These are phyloP conservation scores for Tetrahymena thermophila DNA, from an alignment of 73 alveolate genomes.

Conservation along the genomic window DNA sequence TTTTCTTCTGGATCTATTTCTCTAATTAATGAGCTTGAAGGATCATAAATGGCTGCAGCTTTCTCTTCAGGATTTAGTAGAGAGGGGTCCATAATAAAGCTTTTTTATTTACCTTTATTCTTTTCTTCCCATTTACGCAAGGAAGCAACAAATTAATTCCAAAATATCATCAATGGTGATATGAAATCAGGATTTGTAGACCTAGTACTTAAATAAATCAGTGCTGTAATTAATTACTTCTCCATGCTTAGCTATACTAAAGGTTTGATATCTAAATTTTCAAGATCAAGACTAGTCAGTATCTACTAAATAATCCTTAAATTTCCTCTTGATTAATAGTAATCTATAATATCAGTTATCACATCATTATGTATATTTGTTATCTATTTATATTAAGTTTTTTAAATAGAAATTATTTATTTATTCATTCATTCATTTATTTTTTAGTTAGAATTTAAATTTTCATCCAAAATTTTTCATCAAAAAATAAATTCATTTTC, in stretches of 20 bases:
- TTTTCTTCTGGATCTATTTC: background rate
- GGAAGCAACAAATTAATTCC: background rate
- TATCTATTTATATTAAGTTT: too few species aligned
- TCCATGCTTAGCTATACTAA: background rate
- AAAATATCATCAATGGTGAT: background rate
- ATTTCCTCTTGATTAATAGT: background rate
- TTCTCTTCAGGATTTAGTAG: background rate
- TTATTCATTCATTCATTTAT: too few species aligned
- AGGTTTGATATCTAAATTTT: background rate
- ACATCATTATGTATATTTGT: background rate
- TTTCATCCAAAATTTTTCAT: too few species aligned
- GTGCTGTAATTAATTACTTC: background rate
- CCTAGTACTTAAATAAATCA: background rate
- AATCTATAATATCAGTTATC: background rate
- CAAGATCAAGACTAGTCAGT: background rate
- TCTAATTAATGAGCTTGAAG: background rate
- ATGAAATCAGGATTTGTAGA: background rate
- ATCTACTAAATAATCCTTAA: background rate
- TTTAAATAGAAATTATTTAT: too few species aligned
- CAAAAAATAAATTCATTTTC: too few species aligned
- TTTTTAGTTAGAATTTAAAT: too few species aligned
- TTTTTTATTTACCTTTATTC: background rate
- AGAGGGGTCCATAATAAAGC: background rate
- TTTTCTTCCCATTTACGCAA: background rate
- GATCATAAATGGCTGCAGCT: background rate